Base-by-base conservation (phyloP, 371 early-diverging fungal genomes). In the Circinella minor region DNA sequence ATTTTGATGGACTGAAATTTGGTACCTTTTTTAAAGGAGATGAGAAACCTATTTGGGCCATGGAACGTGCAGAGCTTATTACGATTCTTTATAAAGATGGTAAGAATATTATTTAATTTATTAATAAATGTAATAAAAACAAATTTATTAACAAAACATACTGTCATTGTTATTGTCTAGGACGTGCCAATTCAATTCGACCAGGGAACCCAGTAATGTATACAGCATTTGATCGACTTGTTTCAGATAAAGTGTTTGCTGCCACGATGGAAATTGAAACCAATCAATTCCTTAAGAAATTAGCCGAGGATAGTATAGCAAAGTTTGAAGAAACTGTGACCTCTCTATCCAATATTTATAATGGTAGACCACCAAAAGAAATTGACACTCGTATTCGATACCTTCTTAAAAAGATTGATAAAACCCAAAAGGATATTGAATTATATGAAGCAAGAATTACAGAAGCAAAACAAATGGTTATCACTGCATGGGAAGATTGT, bases 41-140 rank as follows among this genome's bases (percentile, higher is more conserved):
- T 39, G 95, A 94, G 47, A 81, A 74, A 4, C 86, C 96, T 3
- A 77, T 96, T 17, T 83, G 88, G 70, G 93, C 89, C 2, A 92
- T 97, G 91, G 96, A 96, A 72, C 86, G 93, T 51, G 92, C 94
- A 15, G 95, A 95, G 65, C 80, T 97, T 38, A 94, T 97, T 65
- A 82, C 84, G 1, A 85, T 96, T 66, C 69, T 76, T 4, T 89
- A 94, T 55, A 81, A 89, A 65, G 86, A 95, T 75, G 95, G 92
- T 88, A 81, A 47, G 63, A n/a, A 51, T n/a, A 51, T 51, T 5
- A 13, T 13, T 51, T 1, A 9, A 11, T 43, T 43, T 3, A 47
- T 47, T 47, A 15, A 47, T 15, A 15, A 47, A 15, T 47, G 47
- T 61, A 37, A 64, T 46, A 43, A 10, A 47, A 27, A 27, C 27